phyloP scores from a whole-genome alignment of 495 filamentous ascomycete species.

The Mytilinidion resinicola region DNA sequence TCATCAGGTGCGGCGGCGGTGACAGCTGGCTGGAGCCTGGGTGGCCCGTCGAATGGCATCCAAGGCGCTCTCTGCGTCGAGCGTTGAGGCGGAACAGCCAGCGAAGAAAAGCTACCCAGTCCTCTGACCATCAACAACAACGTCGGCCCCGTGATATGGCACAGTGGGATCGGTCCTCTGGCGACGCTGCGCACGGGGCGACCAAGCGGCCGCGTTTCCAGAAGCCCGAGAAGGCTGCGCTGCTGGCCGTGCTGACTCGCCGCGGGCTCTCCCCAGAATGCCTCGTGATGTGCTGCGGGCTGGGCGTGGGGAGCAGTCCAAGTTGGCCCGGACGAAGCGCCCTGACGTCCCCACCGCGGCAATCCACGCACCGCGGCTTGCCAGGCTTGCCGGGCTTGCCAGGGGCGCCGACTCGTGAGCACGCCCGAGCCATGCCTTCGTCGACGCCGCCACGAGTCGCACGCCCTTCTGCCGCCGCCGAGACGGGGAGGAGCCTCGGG shows the following conservation, averaged over 20 bases:
- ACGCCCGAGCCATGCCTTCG: neutral
- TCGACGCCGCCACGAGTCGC: neutral
- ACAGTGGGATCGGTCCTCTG: neutral
- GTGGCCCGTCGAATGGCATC: neutral
- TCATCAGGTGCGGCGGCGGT: neutral
- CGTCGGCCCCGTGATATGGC: neutral
- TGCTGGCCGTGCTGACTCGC: constrained; percentile 21
- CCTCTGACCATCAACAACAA: neutral
- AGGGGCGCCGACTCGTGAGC: neutral
- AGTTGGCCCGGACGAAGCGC: constrained; percentile 10
- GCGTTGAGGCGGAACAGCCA: neutral
- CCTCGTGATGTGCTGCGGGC: constrained; percentile 17
- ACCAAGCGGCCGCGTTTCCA: neutral
- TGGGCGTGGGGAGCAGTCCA: too few species aligned
- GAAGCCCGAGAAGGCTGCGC: constrained; percentile 15
- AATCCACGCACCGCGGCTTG: constrained; percentile 3
- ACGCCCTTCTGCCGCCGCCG: neutral
- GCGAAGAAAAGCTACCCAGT: too few species aligned
- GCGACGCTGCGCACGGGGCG: neutral
- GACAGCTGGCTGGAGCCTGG: neutral
- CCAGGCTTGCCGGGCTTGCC: neutral
- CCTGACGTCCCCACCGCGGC: constrained; percentile 2
- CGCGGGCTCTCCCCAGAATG: constrained; percentile 1
- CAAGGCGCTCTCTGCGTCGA: neutral
- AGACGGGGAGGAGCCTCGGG: too few species aligned